Conservation (phyloP, 2,329 filamentous ascomycete genomes). For the Cyphellophora europaea region DNA sequence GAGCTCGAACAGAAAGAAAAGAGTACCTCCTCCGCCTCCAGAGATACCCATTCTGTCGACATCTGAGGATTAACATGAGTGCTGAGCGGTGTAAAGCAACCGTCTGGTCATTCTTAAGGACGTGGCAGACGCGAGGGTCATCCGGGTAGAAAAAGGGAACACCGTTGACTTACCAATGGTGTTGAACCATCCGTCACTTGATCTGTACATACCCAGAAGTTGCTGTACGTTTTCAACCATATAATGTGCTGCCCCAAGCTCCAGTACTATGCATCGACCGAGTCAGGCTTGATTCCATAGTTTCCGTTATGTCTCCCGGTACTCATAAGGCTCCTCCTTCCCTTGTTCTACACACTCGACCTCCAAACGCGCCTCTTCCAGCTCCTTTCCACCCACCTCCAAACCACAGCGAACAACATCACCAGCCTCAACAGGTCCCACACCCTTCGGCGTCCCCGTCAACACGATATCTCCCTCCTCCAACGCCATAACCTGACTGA, state of each 20-base stretch:
- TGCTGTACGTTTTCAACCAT: background rate
- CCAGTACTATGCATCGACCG: background rate
- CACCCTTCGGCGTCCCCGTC: slow-evolving; percentile 95
- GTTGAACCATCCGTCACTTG: no score
- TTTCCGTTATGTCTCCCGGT: slow-evolving; percentile 54
- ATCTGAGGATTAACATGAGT: no score
- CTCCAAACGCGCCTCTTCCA: slow-evolving; percentile 77
- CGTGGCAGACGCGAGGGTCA: no score
- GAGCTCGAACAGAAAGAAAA: no score
- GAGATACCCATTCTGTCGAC: slow-evolving; percentile 16
- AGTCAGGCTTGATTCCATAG: background rate
- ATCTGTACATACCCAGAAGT: no score
- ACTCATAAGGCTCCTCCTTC: slow-evolving; percentile 66
- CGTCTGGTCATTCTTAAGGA: no score
- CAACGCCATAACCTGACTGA: slow-evolving; percentile 89
- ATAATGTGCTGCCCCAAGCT: background rate
- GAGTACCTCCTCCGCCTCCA: slow-evolving; percentile 15
- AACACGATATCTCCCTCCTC: slow-evolving; percentile 86
- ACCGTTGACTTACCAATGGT: no score
- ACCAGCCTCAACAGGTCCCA: slow-evolving; percentile 74
- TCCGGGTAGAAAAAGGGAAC: no score
- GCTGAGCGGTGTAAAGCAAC: no score
- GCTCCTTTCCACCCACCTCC: slow-evolving; percentile 67
- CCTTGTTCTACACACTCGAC: slow-evolving; percentile 63
- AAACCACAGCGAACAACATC: slow-evolving; percentile 82